Evolutionary conservation across 208 protist species (phyloP).

Genomic region (Acanthamoeba castellanii): DNA sequence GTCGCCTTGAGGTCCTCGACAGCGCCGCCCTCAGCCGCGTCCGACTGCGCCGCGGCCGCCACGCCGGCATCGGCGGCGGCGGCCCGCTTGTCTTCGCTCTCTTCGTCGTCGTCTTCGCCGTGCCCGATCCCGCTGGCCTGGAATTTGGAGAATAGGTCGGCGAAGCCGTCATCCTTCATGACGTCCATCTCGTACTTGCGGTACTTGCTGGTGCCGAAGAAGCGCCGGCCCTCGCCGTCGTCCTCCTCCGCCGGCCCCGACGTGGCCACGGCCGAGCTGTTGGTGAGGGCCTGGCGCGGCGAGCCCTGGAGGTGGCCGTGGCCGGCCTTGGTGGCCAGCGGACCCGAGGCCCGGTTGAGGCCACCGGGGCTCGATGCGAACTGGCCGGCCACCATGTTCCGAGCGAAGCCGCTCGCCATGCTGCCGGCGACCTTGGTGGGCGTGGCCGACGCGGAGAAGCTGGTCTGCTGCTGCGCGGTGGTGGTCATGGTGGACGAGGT

Average conservation of each 20-base stretch:
- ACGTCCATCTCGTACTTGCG: constrained; percentile 61
- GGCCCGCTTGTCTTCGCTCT: not conserved
- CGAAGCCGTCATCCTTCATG: constrained; percentile 51
- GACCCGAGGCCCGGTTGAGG: not conserved
- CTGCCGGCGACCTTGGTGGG: not conserved
- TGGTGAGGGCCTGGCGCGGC: not conserved
- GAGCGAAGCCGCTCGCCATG: not conserved
- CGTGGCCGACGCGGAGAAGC: not conserved
- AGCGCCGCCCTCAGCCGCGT: too few species aligned
- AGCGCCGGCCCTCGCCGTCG: not conserved
- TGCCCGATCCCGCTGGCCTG: not conserved
- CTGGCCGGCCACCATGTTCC: not conserved
- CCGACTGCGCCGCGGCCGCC: too few species aligned
- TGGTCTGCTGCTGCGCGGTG: too few species aligned
- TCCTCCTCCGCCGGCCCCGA: not conserved
- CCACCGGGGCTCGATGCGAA: not conserved
- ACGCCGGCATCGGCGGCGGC: not conserved
- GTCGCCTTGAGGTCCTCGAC: too few species aligned
- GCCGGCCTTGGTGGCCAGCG: not conserved
- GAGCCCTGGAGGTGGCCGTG: not conserved
- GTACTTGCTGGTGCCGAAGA: constrained; percentile 20
- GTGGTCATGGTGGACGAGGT: not conserved
- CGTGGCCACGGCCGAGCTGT: not conserved
- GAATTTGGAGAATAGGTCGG: constrained; percentile 38
- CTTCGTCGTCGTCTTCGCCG: not conserved